Percentiles rank a stretch among this genome's conserved stretches.
phyloP scores from a whole-genome alignment of 2,329 filamentous ascomycete species.

The Tolypocladium ophioglossoides region DNA sequence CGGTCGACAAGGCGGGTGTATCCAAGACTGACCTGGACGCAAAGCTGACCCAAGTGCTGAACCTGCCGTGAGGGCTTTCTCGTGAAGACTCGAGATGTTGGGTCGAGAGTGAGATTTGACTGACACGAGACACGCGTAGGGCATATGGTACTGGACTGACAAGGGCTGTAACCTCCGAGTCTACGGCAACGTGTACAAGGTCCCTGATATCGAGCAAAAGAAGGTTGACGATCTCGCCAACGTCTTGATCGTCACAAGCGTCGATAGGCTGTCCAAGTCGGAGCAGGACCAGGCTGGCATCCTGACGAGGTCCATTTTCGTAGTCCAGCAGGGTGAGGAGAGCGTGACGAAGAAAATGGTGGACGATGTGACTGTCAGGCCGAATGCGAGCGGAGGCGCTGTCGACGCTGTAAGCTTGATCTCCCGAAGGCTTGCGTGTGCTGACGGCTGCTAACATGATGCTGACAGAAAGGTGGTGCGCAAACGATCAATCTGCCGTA shows the following conservation, averaged over 20 bases:
- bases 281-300: constrained; percentile 62
- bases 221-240: constrained; percentile 62
- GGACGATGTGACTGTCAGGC: constrained; percentile 32
- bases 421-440: background rate
- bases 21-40: constrained; percentile 47
- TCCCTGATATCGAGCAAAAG: constrained; percentile 53
- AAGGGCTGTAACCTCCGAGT: constrained; percentile 66
- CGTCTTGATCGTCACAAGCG: constrained; percentile 50
- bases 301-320: constrained; percentile 60
- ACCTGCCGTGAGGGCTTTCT: constrained; percentile 41
- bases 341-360: constrained; percentile 53
- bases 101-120: background rate
- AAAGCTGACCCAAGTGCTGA: constrained; percentile 59
- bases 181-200: constrained; percentile 74
- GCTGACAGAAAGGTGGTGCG: constrained; percentile 36
- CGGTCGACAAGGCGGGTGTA: constrained; percentile 52
- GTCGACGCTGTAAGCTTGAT: constrained; percentile 25
- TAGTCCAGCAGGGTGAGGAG: constrained; percentile 59
- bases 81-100: too few species aligned
- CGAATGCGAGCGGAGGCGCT: constrained; percentile 44
- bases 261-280: constrained; percentile 45
- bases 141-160: constrained; percentile 66
- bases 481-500: constrained; percentile 56
- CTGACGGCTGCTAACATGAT: background rate
- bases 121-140: constrained; percentile 13